Evolutionary conservation across 1,284 basidiomycete species (phyloP), one percentile per base, ranked within the genome.

Genomic region (Stygiomarasmius scandens): DNA sequence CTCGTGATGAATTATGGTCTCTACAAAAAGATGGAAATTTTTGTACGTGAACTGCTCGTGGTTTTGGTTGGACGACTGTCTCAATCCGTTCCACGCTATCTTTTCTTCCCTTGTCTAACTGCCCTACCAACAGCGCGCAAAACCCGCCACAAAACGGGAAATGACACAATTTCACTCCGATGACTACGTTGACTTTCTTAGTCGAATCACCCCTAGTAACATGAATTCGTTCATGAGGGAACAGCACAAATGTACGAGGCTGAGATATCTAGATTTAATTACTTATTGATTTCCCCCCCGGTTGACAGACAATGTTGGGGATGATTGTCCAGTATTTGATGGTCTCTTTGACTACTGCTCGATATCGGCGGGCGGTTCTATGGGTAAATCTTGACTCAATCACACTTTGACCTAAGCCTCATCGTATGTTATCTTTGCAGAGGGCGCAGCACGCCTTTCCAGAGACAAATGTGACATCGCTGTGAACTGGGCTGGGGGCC

Each of bases 1-100:
- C 83, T 99, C 41, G 96, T 99, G 56, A 99, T 99, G 97, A 99
- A 99, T 78, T 99, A 98, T 71, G 96, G 96, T 23, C 75, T 96
- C 16, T 96, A 96, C 78, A 95, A 95, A 77, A 93, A 94, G 74
- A 96, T 96, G 94, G 94, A 96, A 74, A 96, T 97, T 62, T 96
- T 96, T 67, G 94, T 96, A 69, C 66, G 93, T 81, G 19, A 38
- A 24, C 36, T 19, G 20, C 20, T n/a, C 14, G 19, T 20, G 2
- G n/a, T 45, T 25, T 41, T 54, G 22, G 20, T 19, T 20, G 20
- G 22, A 8, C 43, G 41, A 23, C 10, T 29, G 16, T n/a, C n/a
- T n/a, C n/a, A n/a, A n/a, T n/a, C n/a, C n/a, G n/a, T n/a, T n/a
- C n/a, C n/a, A n/a, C n/a, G n/a, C n/a, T n/a, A n/a, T n/a, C n/a